Base-by-base conservation (phyloP, 108 stramenopile genomes). In the Seminavis robusta region DNA sequence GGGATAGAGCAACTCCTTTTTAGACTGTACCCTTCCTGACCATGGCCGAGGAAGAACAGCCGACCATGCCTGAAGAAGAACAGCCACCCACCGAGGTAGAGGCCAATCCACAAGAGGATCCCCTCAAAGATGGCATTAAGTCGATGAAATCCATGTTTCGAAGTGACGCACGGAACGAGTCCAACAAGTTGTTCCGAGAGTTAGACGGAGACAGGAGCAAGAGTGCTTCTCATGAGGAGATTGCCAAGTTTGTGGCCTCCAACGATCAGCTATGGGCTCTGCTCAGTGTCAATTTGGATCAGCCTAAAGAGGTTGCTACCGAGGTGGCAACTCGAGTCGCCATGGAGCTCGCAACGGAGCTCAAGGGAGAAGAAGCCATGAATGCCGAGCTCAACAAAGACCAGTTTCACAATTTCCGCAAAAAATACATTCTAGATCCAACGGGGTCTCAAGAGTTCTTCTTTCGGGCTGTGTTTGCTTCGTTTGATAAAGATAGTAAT, bases 381-480 rank as follows among this genome's bases (percentile, higher is more conserved):
- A 20, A 24, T 9, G 31, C 58, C 8, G 20, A 19, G 8, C 32
- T 59, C n/a, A 26, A 26, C 5, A 17, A 47, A 27, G n/a, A 19
- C 1, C 45, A 59, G 29, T 59, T 59, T 42, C 24, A 47, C 11
- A 11, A 17, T 3, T 59, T 59, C 21, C 21, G 47, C 20, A 31
- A 30, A 6, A 11, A 34, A 21, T 59, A 47, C 45, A 29, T 59
- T 24, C 23, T 33, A 6, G 41, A 59, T 47, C 58, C 58, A 13
- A 59, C 46, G 41, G 58, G 58, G 0, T 47, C 30, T n/a, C 58
- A 59, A 47, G 58, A 59, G 28, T 59, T 59, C 45, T 47, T 59
- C 32, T 46, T 47, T 59, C 44, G 58, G n/a, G 46, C 31, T 33
- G 45, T 59, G 0, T 59, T 59, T 34, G 58, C 58, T 0, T 32